A percentile compares a stretch with the other conserved stretches of the same genome.
Conservation (phyloP, 345 rosid species). For the Citrus unshiu region DNA sequence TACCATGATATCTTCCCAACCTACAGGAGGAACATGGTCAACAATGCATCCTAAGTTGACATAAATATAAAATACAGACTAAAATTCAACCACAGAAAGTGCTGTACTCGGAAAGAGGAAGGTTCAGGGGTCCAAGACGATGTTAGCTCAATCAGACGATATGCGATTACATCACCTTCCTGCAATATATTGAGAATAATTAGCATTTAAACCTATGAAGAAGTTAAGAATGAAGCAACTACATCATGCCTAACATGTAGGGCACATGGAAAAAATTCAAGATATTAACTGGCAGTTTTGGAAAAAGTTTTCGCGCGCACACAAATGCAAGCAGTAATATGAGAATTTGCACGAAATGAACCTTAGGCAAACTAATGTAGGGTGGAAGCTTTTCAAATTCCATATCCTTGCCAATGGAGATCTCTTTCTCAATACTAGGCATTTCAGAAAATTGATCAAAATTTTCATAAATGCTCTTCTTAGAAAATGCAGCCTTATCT, state of each 20-base stretch:
- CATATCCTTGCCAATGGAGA: constrained; percentile 19
- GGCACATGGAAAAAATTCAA: not conserved
- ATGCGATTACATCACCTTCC: constrained; percentile 90
- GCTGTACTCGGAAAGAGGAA: constrained; percentile 63
- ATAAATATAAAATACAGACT: constrained; percentile 2
- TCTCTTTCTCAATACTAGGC: constrained; percentile 33
- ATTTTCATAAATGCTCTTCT: constrained; percentile 39
- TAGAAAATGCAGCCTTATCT: constrained; percentile 49
- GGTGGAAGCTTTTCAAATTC: constrained; percentile 63
- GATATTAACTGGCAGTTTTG: not conserved
- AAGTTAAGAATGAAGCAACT: not conserved
- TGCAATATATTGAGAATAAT: constrained; percentile 32
- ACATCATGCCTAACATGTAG: not conserved
- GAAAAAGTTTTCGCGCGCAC: not conserved
- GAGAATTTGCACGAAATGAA: constrained; percentile 24
- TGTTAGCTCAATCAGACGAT: constrained; percentile 80
- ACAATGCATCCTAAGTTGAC: not conserved
- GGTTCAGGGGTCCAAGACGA: constrained; percentile 91
- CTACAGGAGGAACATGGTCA: constrained; percentile 34
- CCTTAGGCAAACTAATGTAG: constrained; percentile 67
- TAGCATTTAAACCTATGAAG: not conserved
- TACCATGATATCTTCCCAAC: constrained; percentile 73
- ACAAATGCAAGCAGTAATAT: not conserved
- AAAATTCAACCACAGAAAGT: constrained; percentile 9
- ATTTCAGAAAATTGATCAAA: constrained; percentile 33